Base-by-base conservation (phyloP, 139 green algal genomes). In the Axilococcus clingmanii region DNA sequence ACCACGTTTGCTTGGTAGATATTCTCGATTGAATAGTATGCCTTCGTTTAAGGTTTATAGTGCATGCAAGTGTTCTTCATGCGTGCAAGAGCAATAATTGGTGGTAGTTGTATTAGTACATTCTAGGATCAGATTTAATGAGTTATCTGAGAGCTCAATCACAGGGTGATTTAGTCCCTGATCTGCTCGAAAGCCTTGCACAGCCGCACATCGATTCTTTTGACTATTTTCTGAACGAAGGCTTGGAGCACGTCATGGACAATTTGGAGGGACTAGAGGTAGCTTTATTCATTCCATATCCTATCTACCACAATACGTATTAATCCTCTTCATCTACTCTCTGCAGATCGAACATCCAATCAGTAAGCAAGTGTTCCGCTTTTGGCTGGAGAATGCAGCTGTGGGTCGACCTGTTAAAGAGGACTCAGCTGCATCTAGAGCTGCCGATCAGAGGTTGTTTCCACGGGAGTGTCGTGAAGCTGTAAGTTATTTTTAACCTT, bases 141-240 rank as follows among this genome's bases (percentile, higher is more conserved):
- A n/a, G n/a, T n/a, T n/a, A n/a, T n/a, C n/a, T n/a, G n/a, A n/a
- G n/a, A n/a, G n/a, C n/a, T n/a, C n/a, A n/a, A n/a, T n/a, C n/a
- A n/a, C 20, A 28, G 37, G 28, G 27, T 15, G 35, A 46, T 16
- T 12, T 25, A 25, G 61, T 72, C 4, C 62, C 52, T 20, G 16
- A 49, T 32, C 22, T 24, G 12, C 46, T 63, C 7, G 17, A 57
- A 30, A 50, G 66, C 11, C 63, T 93, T 5, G 82, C 85, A 23
- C 46, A 79, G 43, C 85, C 86, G 0, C 86, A 95, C 52, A 63
- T 95, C 6, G 77, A 76, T 3, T 95, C 84, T 1, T 98, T 87
- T 51, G 76, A 97, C 57, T 94, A 86, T 45, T 96, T 97, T 50
- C 27, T 96, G 3, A 44, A 45, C 0, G 70, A 91, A 40, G 89